Evolutionary conservation across 1,284 basidiomycete species (phyloP), one percentile per base, ranked within the genome.

Genomic region (Cryptococcus maquisensis): DNA sequence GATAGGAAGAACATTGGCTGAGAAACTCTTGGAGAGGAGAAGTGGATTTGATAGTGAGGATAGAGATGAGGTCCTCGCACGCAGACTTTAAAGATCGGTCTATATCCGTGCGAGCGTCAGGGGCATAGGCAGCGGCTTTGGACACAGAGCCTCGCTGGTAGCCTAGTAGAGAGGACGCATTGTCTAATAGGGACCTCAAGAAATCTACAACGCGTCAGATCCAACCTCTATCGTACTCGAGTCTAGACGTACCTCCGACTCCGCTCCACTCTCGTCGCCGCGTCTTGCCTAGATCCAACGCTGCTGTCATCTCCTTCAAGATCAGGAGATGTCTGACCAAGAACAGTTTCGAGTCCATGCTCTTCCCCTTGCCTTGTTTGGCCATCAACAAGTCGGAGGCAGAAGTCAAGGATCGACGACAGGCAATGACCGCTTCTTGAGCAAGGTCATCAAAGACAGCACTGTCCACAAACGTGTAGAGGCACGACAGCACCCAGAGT

Each of bases 391-490:
- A 77, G 20, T 86, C 82, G 0, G 88, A 80, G 0, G 88, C 90
- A 4, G 81, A 73, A 20, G 86, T 77, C 7, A 96, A 81, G 0
- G 90, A 92, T 57, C 85, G 80, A 39, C 86, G 84, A 70, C 91
- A 94, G 3, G 91, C 79, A 15, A 82, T 80, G 35, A 95, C 81
- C 0, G 91, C 89, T 75, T 96, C 92, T 72, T 91, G 88, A 0
- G 93, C 90, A 44, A 96, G 87, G 68, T 96, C 93, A 66, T 90
- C 87, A 61, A 95, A 97, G 56, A 96, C 93, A 2, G 85, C 86
- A 62, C 44, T 91, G 79, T 95, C 90, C 52, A 96, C 87, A 67
- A 88, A 95, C 55, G 90, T 86, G 64, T 90, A 86, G 20, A 97
- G 77, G 72, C 92, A 90, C 2, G 86, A 85, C 26, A 96, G 78